Base-by-base conservation (phyloP, 176 grass and related monocot genomes). In the Elymus sibiricus region DNA sequence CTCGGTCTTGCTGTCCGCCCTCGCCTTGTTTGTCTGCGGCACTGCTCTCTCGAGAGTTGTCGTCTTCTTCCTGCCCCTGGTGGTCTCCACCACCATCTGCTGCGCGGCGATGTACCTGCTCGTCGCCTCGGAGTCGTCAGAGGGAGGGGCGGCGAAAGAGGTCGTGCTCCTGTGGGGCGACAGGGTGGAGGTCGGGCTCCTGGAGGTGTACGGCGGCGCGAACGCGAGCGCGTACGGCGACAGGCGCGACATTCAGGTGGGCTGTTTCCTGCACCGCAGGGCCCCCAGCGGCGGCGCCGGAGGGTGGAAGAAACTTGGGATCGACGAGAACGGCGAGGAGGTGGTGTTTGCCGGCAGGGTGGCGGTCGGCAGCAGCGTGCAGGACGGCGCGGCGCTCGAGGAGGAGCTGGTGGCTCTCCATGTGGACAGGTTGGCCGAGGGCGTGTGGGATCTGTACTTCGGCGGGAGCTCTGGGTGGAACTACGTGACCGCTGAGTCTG, bases 31-130 rank as follows among this genome's bases (percentile, higher is more conserved):
- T 9, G 16, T 88, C 4, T 88, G 29, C 47, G 12, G 1, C 49
- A 11, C 82, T 5, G 28, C 81, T 5, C 72, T 90, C 76, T 84
- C 85, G 19, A 71, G 88, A 21, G 28, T 83, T 34, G 28, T 83
- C 53, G n/a, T 76, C 43, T 92, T 88, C 70, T 81, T 92, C 79
- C 81, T 88, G n/a, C 93, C 93, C 9, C 93, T 95, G n/a, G 72
- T 80, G 39, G 35, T 69, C 21, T 90, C 93, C 35, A 94, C 93
- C 47, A 63, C 90, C 11, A 46, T 88, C 17, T 94, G 88, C 86
- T 83, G 51, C 64, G 40, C 76, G 51, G 74, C 87, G 88, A 68
- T 82, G 24, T 72, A 86, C 39, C 78, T 88, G 43, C 76, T 81
- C 76, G 64, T 39, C 2, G 37, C 83, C n/a, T 71, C 91, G 17